Conservation (phyloP, 805 yeast species). For the Saccharomyces kudriavzevii region DNA sequence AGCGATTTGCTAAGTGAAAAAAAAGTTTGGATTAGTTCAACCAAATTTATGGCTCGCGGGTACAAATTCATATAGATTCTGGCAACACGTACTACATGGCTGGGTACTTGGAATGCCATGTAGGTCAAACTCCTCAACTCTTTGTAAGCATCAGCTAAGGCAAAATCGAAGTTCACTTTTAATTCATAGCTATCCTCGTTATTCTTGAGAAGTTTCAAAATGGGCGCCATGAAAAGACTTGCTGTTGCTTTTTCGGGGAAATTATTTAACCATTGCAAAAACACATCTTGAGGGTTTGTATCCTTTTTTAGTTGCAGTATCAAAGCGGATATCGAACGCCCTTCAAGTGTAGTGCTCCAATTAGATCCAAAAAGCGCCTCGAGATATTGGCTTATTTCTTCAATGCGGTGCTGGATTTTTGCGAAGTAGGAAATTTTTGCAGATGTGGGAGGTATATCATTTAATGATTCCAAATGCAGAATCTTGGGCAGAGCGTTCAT, state of each 20-base stretch:
- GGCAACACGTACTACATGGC: slow-evolving; percentile 38
- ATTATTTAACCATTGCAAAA: slow-evolving; percentile 42
- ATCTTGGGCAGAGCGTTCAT: slow-evolving; percentile 32
- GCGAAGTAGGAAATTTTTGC: slow-evolving; percentile 44
- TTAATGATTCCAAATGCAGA: slow-evolving; percentile 29
- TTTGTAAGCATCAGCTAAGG: slow-evolving; percentile 36
- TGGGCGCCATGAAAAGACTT: slow-evolving; percentile 25
- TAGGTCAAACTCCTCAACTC: slow-evolving; percentile 46
- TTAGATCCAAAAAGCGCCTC: slow-evolving; percentile 49
- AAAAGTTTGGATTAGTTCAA: slow-evolving; percentile 43
- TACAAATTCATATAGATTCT: slow-evolving; percentile 43
- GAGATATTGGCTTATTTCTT: slow-evolving; percentile 36
- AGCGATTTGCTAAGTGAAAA: slow-evolving; percentile 25
- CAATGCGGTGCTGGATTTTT: slow-evolving; percentile 41
- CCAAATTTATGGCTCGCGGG: slow-evolving; percentile 48
- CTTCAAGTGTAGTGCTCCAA: slow-evolving; percentile 60
- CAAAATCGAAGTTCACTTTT: slow-evolving; percentile 44
- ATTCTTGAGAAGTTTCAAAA: slow-evolving; percentile 35
- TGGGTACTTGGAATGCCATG: slow-evolving; percentile 53
- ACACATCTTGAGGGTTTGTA: slow-evolving; percentile 36
- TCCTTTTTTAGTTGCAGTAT: slow-evolving; percentile 38
- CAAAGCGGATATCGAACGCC: slow-evolving; percentile 50
- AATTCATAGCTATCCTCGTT: slow-evolving; percentile 27
- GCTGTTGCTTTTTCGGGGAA: slow-evolving; percentile 15
- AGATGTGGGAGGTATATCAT: slow-evolving; percentile 42